phyloP scores from a whole-genome alignment of 768 basidiomycete genomes.

The Hirschioporus abietinus region DNA sequence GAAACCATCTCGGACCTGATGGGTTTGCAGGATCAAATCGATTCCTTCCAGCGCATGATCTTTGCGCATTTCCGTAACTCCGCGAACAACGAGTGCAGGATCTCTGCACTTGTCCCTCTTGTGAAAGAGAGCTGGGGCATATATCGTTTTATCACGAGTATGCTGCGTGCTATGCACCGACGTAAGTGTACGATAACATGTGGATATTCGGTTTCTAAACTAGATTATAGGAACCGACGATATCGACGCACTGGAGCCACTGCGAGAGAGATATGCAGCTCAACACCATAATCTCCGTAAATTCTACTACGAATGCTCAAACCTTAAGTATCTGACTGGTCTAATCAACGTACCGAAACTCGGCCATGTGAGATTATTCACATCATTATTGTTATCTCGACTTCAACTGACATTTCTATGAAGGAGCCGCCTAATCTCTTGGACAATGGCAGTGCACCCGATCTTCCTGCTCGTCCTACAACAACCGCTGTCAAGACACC shows the following conservation, averaged over 20 bases:
- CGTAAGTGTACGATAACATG: conserved; percentile 40
- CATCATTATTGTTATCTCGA: background rate
- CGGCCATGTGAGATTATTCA: conserved; percentile 57
- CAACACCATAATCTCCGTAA: conserved; percentile 93
- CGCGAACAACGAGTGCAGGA: conserved; percentile 94
- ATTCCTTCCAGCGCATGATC: conserved; percentile 96
- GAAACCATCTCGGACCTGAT: conserved; percentile 98
- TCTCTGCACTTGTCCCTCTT: conserved; percentile 90
- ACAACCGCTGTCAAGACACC: conserved; percentile 51
- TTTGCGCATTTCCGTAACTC: conserved; percentile 92
- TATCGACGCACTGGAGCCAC: conserved; percentile 81
- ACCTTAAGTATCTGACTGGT: conserved; percentile 95
- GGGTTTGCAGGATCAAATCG: conserved; percentile 97
- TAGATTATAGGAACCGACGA: conserved; percentile 74
- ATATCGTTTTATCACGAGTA: conserved; percentile 97
- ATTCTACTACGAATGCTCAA: conserved; percentile 99
- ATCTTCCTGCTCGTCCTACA: conserved; percentile 78
- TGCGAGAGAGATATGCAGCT: conserved; percentile 79
- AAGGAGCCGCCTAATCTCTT: conserved; percentile 95
- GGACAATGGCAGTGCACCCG: conserved; percentile 78
- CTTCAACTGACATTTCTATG: conserved; percentile 5
- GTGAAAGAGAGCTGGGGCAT: conserved; percentile 99
- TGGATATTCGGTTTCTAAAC: conserved; percentile 7
- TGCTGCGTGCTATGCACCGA: conserved; percentile 96
- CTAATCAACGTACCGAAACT: conserved; percentile 98